Percentiles rank a stretch among this genome's conserved stretches.
phyloP scores from a whole-genome alignment of 208 protist genomes.

The Strigomonas culicis region DNA sequence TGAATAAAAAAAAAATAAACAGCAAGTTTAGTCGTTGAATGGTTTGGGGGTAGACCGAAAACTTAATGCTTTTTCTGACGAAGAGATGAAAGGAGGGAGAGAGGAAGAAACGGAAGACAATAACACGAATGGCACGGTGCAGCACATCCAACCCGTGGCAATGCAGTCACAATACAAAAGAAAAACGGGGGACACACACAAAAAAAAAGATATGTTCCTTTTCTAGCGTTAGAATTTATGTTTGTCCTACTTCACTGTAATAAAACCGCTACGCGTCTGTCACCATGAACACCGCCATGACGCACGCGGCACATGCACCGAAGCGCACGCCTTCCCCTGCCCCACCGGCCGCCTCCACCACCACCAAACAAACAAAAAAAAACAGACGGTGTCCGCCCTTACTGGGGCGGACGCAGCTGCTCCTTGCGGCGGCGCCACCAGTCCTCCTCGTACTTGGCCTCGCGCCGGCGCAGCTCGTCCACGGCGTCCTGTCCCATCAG shows the following conservation, averaged over 20 bases:
- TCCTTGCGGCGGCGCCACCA: constrained; percentile 74
- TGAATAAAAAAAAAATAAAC: neutral
- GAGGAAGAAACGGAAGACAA: constrained; percentile 2
- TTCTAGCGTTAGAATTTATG: neutral
- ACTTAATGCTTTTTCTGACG: neutral
- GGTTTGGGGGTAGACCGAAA: neutral
- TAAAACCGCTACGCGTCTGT: neutral
- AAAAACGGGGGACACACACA: neutral
- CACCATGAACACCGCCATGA: neutral
- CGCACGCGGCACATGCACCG: too few species aligned
- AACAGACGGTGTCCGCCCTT: neutral
- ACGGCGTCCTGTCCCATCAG: constrained; percentile 77
- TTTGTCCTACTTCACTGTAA: too few species aligned
- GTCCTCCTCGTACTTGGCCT: constrained; percentile 54
- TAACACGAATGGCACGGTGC: neutral
- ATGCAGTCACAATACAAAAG: neutral
- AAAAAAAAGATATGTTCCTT: constrained; percentile 4
- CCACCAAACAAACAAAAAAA: neutral
- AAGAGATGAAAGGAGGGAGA: neutral
- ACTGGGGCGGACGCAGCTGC: constrained; percentile 70
- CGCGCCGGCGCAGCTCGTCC: constrained; percentile 65
- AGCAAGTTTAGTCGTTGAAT: neutral
- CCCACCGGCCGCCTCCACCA: too few species aligned
- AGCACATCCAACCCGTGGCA: too few species aligned
- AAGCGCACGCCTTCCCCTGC: too few species aligned